Percentiles rank a stretch among this genome's conserved stretches.
These are phyloP conservation scores for Licmophora abbreviata DNA, from an alignment of 108 stramenopile species.

Conservation along the genomic window DNA sequence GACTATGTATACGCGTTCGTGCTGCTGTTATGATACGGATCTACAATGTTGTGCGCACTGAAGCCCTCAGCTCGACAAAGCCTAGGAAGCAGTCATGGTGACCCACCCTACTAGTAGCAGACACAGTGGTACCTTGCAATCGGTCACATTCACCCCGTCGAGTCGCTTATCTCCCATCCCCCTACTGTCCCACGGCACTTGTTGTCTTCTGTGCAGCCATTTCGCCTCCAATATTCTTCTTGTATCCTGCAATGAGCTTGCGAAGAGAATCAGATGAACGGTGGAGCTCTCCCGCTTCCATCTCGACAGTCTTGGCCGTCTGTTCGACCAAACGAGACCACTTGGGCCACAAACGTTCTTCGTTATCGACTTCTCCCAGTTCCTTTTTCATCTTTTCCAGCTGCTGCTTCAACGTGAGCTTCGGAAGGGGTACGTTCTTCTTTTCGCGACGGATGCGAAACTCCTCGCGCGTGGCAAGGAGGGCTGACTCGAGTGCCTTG, in stretches of 20 bases:
- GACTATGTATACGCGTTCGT: too few species aligned
- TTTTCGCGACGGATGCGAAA: neutral
- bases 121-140: too few species aligned
- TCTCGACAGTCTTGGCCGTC: neutral
- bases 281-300: neutral
- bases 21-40: too few species aligned
- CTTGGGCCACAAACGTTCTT: neutral
- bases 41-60: too few species aligned
- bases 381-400: neutral
- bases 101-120: too few species aligned
- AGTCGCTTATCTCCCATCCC: too few species aligned
- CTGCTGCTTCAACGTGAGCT: neutral
- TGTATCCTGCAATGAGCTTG: neutral
- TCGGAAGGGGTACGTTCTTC: neutral
- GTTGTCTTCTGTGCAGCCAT: too few species aligned
- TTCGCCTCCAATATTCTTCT: too few species aligned
- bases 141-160: too few species aligned
- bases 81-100: too few species aligned
- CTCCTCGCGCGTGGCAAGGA: neutral
- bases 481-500: neutral
- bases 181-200: too few species aligned
- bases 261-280: neutral
- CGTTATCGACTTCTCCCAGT: neutral
- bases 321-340: neutral
- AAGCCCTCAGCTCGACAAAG: too few species aligned